Base-by-base conservation (phyloP, 805 yeast genomes). In the Yarrowia divulgata region DNA sequence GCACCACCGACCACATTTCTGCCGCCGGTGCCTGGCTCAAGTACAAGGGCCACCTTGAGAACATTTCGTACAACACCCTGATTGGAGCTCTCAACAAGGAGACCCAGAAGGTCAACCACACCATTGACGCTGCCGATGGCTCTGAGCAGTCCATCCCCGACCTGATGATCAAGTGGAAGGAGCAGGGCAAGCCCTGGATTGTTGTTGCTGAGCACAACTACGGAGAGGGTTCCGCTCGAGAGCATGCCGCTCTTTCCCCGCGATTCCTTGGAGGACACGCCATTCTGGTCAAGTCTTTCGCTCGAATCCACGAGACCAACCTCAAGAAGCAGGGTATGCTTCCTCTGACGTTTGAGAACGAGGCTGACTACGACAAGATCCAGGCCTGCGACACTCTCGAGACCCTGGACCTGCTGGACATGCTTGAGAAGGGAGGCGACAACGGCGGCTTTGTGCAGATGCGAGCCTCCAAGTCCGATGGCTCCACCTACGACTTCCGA, bases 181-280 rank as follows among this genome's bases (percentile, higher is more conserved):
- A 87, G 66, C 95, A 91, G 71, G 74, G 80, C 18, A 85, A 90
- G 74, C 95, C 96, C 23, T 94, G 99, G 99, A 85, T 88, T 73
- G 98, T 95, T 55, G 90, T 95, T 72, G 98, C 98, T 68, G 99
- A 95, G 79, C 97, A 95, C 78, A 94, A 94, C 81, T 95, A 94
- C 77, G 99, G 99, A 81, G 99, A 94, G 83, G 99, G 99, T 75
- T 93, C 98, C 63, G 98, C 99, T 40, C 90, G 99, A 85, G 99
- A 94, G 80, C 99, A 94, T 77, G 99, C 99, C 57, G 98, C 98
- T 16, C 84, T 95, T 73, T 91, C 95, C 42, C 99, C 98, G 69
- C 86, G 96, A 80, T 95, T 91, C 83, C 84, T 95, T 55, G 98
- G 98, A 71, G 98, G 99, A 72, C 81, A 88, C 70, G 86, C 93